These are phyloP conservation scores for Blastobotrys serpentis DNA, from an alignment of 1,139 yeast genomes.

Conservation along the genomic window DNA sequence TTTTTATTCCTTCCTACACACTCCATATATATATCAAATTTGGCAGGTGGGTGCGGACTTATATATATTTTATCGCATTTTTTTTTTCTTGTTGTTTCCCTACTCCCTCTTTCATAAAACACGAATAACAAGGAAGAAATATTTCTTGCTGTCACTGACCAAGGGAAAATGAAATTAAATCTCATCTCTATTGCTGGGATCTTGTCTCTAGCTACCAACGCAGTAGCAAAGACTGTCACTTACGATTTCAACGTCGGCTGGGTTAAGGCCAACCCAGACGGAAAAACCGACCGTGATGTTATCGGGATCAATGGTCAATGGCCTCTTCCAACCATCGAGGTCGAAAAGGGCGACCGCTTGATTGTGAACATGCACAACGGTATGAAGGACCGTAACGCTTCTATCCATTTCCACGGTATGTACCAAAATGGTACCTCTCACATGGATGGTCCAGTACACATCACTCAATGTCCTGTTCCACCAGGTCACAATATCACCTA, in stretches of 20 bases:
- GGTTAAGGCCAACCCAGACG: slow-evolving; percentile 76
- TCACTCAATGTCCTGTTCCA: slow-evolving; percentile 84
- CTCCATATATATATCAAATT: no score
- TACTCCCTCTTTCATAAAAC: slow-evolving; percentile 3
- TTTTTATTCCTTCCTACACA: no score
- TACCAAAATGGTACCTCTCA: slow-evolving; percentile 70
- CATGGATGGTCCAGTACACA: slow-evolving; percentile 88
- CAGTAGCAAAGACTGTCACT: slow-evolving; percentile 55
- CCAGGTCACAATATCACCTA: slow-evolving; percentile 67
- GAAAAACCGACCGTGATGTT: slow-evolving; percentile 59
- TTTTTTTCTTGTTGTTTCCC: slow-evolving; percentile 2
- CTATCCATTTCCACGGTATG: slow-evolving; percentile 89
- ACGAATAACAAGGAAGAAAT: no score
- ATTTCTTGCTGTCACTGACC: no score
- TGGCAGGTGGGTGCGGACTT: no score
- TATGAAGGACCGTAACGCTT: slow-evolving; percentile 58
- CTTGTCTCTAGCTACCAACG: slow-evolving; percentile 26
- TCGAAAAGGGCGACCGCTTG: slow-evolving; percentile 75
- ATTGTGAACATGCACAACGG: slow-evolving; percentile 67
- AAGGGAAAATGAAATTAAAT: slow-evolving; percentile 12
- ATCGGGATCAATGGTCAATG: slow-evolving; percentile 79
- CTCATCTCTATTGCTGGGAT: slow-evolving; percentile 9
- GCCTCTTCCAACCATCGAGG: slow-evolving; percentile 80
- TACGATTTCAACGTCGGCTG: slow-evolving; percentile 75
- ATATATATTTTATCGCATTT: background rate